Base-by-base conservation (phyloP, 148 eudicot species). In the Arctostaphylos glauca region DNA sequence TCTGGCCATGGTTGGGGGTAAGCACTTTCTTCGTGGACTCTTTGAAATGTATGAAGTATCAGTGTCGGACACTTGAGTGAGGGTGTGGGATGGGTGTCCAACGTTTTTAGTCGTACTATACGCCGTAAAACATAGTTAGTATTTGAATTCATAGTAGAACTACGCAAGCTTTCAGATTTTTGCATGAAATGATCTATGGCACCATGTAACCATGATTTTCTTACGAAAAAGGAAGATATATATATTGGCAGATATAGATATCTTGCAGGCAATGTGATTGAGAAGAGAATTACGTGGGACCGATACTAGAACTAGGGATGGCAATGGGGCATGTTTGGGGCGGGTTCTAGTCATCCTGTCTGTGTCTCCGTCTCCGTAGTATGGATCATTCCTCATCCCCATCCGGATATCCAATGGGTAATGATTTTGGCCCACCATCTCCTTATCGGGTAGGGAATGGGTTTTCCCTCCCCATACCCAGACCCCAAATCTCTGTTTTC, bases 1-100 rank as follows among this genome's bases (percentile, higher is more conserved):
- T 82, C 84, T 90, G 68, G 91, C 90, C 58, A 84, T 88, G n/a
- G 83, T 86, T 70, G 92, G 84, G 72, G 90, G 94, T 93, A 90
- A 50, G 21, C 23, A 4, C 18, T 79, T n/a, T 25, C 9, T 10
- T 18, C 47, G 0, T 66, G 71, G 41, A 66, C 15, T 66, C 31
- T 12, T 66, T 25, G 43, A 66, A 66, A 25, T 66, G 43, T 23
- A 23, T 12, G 0, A 25, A 66, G 71, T 23, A 8, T 62, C 68
- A 21, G n/a, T 23, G 13, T 23, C 13, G 62, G 62, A 18, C 62
- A 62, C 68, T 62, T 18, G 68, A 62, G 12, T 62, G 31, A n/a
- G 38, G 68, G 68, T 31, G 4, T 62, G 68, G 38, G 38, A 62
- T 83, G 92, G 92, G 38, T 90, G 91, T 82, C 84, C 90, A 59